Conservation (phyloP, 2,329 filamentous ascomycete genomes). For the Diaporthe destruens region DNA sequence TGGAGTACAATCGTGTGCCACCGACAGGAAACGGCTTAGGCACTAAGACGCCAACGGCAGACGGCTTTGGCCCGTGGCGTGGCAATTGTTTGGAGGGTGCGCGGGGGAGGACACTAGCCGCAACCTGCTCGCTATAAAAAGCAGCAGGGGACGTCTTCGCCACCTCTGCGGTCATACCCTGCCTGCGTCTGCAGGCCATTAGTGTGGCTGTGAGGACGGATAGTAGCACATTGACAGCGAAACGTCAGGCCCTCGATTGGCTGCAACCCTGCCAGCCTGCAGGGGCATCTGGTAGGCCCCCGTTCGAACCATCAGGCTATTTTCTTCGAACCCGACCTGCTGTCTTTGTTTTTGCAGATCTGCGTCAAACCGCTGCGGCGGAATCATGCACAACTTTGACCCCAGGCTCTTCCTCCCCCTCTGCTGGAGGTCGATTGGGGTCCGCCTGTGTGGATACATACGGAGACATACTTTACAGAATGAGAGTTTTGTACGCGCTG, state of each 20-base stretch:
- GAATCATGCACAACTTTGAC: not conserved
- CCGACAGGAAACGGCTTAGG: slow-evolving; percentile 14
- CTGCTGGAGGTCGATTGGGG: not conserved
- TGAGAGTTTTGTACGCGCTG: not conserved
- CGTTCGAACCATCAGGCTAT: slow-evolving; percentile 19
- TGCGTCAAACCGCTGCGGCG: slow-evolving; percentile 2
- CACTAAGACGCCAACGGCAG: slow-evolving; percentile 21
- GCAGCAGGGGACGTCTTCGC: slow-evolving; percentile 29
- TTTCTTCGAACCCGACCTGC: slow-evolving; percentile 10
- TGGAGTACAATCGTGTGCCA: not conserved
- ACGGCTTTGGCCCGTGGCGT: slow-evolving; percentile 8
- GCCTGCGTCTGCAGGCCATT: slow-evolving; percentile 22
- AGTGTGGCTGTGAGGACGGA: slow-evolving; percentile 30
- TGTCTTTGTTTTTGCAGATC: slow-evolving; percentile 9
- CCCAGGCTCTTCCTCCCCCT: not conserved
- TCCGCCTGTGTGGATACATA: not conserved
- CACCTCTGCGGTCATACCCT: slow-evolving; percentile 32
- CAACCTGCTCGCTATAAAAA: slow-evolving; percentile 32
- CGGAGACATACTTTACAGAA: slow-evolving; percentile 3
- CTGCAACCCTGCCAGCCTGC: not conserved
- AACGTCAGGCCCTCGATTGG: slow-evolving; percentile 21
- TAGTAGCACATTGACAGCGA: slow-evolving; percentile 29
- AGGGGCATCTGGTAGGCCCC: slow-evolving; percentile 1
- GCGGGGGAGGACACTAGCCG: slow-evolving; percentile 17
- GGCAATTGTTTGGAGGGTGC: slow-evolving; percentile 4